phyloP scores from a whole-genome alignment of 371 early-diverging fungal species.

The Smittium culicis region DNA sequence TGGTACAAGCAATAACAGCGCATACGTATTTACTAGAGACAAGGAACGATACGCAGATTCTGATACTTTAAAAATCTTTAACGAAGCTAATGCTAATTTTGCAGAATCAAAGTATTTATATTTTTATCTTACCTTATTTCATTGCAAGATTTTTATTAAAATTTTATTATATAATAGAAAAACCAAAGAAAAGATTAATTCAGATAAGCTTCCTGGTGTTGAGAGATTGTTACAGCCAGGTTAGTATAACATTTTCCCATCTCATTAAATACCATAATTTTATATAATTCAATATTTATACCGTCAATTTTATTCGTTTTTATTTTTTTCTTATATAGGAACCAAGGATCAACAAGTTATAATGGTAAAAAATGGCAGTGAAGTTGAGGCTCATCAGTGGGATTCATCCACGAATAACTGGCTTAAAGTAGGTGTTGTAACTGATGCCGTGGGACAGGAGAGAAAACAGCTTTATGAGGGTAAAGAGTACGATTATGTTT shows the following conservation, averaged over 20 bases:
- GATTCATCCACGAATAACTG: constrained; percentile 44
- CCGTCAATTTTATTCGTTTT: not conserved
- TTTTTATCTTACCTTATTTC: not conserved
- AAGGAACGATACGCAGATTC: constrained; percentile 45
- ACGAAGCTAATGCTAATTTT: constrained; percentile 50
- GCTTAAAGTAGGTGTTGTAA: constrained; percentile 89
- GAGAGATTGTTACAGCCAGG: constrained; percentile 51
- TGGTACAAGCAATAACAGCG: constrained; percentile 70
- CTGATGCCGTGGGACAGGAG: constrained; percentile 66
- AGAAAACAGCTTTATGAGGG: constrained; percentile 69
- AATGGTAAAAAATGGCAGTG: constrained; percentile 50
- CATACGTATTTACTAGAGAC: constrained; percentile 64
- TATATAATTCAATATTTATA: not conserved
- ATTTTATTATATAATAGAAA: constrained; percentile 46
- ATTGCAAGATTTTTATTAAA: no score
- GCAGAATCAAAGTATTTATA: constrained; percentile 4
- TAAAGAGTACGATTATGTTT: constrained; percentile 92
- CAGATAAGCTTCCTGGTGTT: constrained; percentile 58
- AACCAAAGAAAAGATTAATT: constrained; percentile 76
- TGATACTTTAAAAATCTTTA: constrained; percentile 43
- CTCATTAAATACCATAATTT: no score
- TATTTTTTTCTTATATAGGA: constrained; percentile 29
- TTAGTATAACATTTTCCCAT: not conserved
- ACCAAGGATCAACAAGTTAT: constrained; percentile 71
- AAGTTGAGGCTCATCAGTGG: constrained; percentile 49